Conservation (phyloP, 228 moss, liverwort and hornwort species). For the Sphagnum fallax region DNA sequence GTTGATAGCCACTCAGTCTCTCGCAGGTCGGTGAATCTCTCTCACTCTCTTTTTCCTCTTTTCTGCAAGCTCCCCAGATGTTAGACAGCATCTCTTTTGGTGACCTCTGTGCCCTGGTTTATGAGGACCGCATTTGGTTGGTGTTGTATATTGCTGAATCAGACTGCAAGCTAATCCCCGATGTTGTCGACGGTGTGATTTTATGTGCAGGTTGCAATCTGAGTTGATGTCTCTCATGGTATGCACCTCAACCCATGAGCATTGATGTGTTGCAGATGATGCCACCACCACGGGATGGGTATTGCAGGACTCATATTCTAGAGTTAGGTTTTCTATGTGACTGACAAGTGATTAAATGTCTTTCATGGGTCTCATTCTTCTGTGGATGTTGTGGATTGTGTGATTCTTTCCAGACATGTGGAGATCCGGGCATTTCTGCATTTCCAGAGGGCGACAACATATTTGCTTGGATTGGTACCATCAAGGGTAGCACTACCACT, state of each 20-base stretch:
- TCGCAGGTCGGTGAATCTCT: constrained; percentile 40
- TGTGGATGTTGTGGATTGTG: neutral
- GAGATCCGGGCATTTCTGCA: constrained; percentile 93
- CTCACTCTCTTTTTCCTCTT: neutral
- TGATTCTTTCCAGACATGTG: constrained; percentile 53
- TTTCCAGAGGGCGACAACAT: constrained; percentile 98
- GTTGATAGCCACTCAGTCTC: constrained; percentile 97
- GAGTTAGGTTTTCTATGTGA: too few species aligned
- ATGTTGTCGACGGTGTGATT: neutral
- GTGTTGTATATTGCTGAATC: neutral
- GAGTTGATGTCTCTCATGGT: constrained; percentile 99
- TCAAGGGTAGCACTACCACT: constrained; percentile 73
- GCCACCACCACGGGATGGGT: neutral
- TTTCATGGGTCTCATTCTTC: neutral
- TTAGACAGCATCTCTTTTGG: neutral
- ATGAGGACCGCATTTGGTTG: too few species aligned
- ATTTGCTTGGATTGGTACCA: constrained; percentile 89
- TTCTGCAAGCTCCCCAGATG: neutral
- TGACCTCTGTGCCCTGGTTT: too few species aligned
- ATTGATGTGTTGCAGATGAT: neutral
- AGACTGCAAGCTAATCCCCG: neutral
- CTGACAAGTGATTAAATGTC: neutral
- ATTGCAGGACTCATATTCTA: too few species aligned
- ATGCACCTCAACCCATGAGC: constrained; percentile 2
- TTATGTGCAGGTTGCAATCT: constrained; percentile 77